phyloP scores from a whole-genome alignment of 768 basidiomycete species.

The Kondoa subrosea region DNA sequence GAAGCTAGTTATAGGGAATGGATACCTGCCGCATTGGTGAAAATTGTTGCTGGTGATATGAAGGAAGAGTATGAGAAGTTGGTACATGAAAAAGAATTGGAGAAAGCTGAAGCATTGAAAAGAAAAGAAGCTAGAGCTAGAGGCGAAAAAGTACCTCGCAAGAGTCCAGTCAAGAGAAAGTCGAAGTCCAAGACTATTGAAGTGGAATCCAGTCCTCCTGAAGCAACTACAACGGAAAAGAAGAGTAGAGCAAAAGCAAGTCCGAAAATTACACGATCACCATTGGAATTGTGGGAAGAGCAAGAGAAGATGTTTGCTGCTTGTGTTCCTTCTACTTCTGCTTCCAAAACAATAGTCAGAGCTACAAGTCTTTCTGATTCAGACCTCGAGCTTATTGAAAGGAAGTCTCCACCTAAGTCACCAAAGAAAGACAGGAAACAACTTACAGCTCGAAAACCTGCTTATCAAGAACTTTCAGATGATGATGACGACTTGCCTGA shows the following conservation, averaged over 20 bases:
- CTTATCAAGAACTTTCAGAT: not conserved
- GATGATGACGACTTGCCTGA: not conserved
- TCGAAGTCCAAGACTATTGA: not conserved
- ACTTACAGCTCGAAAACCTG: not conserved
- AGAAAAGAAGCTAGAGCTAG: not conserved
- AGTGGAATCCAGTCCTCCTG: not conserved
- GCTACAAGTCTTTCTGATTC: not conserved
- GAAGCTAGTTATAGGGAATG: not conserved
- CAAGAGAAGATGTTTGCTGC: not conserved
- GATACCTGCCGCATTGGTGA: not conserved
- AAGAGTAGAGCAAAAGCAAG: not conserved
- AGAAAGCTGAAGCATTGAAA: not conserved
- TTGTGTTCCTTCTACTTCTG: too few species aligned
- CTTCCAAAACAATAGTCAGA: not conserved
- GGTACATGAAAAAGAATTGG: not conserved
- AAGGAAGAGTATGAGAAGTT: not conserved
- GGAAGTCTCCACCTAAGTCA: not conserved
- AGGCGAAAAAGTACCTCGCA: not conserved
- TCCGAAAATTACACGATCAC: not conserved
- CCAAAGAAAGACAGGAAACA: not conserved
- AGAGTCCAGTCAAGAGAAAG: not conserved
- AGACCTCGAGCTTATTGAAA: not conserved
- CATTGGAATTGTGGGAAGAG: not conserved
- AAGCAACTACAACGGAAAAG: not conserved
- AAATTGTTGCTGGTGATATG: not conserved